Evolutionary conservation across 73 alveolate species (phyloP), one percentile per base, ranked within the genome.

Genomic region (Paramecium sexaurelia): DNA sequence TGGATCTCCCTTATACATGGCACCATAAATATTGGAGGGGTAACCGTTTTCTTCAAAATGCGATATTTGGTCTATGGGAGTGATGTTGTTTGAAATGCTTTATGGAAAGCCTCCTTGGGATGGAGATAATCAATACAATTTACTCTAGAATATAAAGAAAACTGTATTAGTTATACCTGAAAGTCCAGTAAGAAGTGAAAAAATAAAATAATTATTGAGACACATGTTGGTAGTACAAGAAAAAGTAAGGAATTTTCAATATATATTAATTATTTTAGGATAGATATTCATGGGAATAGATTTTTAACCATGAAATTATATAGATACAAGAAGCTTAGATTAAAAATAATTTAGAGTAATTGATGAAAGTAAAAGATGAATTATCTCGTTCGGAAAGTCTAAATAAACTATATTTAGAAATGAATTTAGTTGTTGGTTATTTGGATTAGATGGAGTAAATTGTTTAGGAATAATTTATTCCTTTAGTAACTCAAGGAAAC

Each of bases 1-100:
- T 15, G 95, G 95, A 36, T 91, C 95, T 29, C 95, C 95, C 15
- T 55, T 91, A 22, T 91, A 84, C 24, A 91, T 91, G 95, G 91
- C 95, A 27, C 95, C 95, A 27, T 78, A 91, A 84, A 84, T 91
- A 9, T 67, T 91, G 27, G 95, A 91, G 39, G 95, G 95, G 15
- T 69, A 57, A 36, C 95, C 95, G 20, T 91, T 83, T 84, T 68
- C 85, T 27, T 91, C 68, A 26, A 83, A 83, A 84, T 91, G 95
- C 56, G 95, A 91, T 82, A 75, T 91, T 26, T 91, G 95, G 95
- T 55, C 88, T 33, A 67, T 91, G 24, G 95, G 95, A 57, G 92
- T 91, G 39, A 71, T 91, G 75, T 47, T 78, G 20, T 91, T 82
- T 61, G 95, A 91, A 84, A 83, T 91, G 94, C 84, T 88, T 1